Conservation (phyloP, 2,329 filamentous ascomycete genomes). For the Apiospora marii region DNA sequence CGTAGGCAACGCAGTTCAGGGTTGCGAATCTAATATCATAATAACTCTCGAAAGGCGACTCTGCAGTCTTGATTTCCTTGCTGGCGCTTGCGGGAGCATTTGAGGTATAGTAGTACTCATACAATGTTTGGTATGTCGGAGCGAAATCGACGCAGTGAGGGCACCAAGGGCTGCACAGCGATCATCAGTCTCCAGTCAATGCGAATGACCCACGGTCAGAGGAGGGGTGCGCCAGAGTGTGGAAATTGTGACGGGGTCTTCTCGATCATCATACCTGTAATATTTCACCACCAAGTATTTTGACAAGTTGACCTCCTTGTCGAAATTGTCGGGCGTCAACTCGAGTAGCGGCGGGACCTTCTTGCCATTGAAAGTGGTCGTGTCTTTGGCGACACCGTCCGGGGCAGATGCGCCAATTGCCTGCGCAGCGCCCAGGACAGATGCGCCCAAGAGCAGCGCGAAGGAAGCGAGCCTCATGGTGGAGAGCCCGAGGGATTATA, state of each 20-base stretch:
- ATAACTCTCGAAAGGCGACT: constrained; percentile 70
- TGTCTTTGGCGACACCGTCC: constrained; percentile 47
- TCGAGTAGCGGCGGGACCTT: constrained; percentile 71
- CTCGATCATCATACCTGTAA: constrained; percentile 63
- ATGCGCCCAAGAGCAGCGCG: constrained; percentile 56
- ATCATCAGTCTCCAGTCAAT: constrained; percentile 14
- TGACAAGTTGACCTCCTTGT: constrained; percentile 60
- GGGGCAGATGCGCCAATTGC: constrained; percentile 47
- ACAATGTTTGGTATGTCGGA: constrained; percentile 88
- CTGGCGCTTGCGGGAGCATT: constrained; percentile 68
- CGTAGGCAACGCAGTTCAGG: constrained; percentile 85
- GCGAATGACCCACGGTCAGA: neutral
- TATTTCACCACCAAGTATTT: constrained; percentile 68
- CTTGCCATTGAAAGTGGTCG: constrained; percentile 71
- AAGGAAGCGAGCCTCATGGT: constrained; percentile 55
- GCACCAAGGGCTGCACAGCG: constrained; percentile 64
- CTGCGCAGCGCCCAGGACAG: constrained; percentile 49
- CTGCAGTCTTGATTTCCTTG: constrained; percentile 51
- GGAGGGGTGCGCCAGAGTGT: neutral
- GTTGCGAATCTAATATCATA: constrained; percentile 91
- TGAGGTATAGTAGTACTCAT: constrained; percentile 94
- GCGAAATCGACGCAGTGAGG: constrained; percentile 81
- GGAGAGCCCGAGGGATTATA: constrained; percentile 22
- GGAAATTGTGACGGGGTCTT: neutral
- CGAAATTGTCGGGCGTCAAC: constrained; percentile 64